Evolutionary conservation across 2,329 filamentous ascomycete species (phyloP).

Genomic region (Trichoderma gracile): DNA sequence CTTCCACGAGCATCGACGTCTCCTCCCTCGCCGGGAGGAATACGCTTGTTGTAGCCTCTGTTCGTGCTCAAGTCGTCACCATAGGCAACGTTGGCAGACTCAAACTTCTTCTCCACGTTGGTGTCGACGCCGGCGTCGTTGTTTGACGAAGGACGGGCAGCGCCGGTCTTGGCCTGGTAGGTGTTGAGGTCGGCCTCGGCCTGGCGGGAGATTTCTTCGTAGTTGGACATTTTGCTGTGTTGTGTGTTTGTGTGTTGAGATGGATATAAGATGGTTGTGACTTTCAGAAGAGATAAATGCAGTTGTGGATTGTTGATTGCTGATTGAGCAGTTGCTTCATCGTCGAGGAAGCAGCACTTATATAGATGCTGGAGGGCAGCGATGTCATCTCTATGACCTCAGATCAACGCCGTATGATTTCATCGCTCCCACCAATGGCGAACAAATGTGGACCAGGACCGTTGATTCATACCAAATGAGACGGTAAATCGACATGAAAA

Average conservation of each 20-base stretch:
- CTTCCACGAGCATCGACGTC: constrained; percentile 47
- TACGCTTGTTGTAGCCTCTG: constrained; percentile 47
- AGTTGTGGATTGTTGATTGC: too few species aligned
- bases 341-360: background rate
- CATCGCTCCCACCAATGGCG: constrained; percentile 15
- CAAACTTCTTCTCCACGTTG: constrained; percentile 41
- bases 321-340: too few species aligned
- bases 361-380: background rate
- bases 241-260: background rate
- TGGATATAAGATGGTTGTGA: too few species aligned
- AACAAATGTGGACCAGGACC: background rate
- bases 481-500: background rate
- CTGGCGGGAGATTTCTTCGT: constrained; percentile 47
- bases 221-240: constrained; percentile 31
- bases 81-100: constrained; percentile 33
- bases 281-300: too few species aligned
- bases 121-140: constrained; percentile 47
- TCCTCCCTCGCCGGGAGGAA: constrained; percentile 49
- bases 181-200: constrained; percentile 52
- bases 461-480: background rate
- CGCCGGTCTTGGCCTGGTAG: constrained; percentile 51
- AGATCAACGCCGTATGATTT: constrained; percentile 25
- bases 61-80: constrained; percentile 50
- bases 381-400: constrained; percentile 23
- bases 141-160: constrained; percentile 40